phyloP scores from a whole-genome alignment of 192 early-diverging fungal genomes.

The Coemansia sp. region DNA sequence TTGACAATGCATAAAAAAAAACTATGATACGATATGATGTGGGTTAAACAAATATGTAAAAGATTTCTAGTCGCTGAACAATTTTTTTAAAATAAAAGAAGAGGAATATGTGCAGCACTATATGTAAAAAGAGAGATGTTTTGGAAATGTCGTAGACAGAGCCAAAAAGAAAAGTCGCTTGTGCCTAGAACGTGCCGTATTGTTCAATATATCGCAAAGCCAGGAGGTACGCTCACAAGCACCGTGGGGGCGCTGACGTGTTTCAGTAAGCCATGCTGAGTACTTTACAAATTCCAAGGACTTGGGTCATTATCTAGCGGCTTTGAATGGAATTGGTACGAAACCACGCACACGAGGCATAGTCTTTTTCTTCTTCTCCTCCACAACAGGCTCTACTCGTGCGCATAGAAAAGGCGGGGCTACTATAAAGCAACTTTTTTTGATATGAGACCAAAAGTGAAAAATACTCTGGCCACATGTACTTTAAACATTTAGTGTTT shows the following conservation, averaged over 20 bases:
- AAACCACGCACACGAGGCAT: slow-evolving; percentile 3
- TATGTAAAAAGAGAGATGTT: background rate
- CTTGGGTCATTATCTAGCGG: background rate
- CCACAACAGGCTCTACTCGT: no score
- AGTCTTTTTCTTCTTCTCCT: background rate
- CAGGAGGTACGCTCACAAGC: background rate
- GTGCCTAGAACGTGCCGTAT: background rate
- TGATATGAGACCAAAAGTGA: no score
- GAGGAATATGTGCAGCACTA: background rate
- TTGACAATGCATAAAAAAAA: slow-evolving; percentile 2
- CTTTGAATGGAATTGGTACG: background rate
- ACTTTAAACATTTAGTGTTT: no score
- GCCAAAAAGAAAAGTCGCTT: slow-evolving; percentile 7
- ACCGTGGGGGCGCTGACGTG: background rate
- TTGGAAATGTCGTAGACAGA: no score
- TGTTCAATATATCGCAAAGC: background rate
- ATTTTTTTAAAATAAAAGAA: background rate
- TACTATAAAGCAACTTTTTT: no score
- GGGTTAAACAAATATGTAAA: background rate
- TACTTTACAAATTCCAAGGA: background rate
- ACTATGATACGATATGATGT: background rate
- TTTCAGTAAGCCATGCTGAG: background rate
- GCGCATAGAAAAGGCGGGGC: background rate
- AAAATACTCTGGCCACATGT: background rate
- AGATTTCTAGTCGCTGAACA: background rate